Evolutionary conservation across 1,139 yeast species (phyloP).

Genomic region (Candida smagusa): DNA sequence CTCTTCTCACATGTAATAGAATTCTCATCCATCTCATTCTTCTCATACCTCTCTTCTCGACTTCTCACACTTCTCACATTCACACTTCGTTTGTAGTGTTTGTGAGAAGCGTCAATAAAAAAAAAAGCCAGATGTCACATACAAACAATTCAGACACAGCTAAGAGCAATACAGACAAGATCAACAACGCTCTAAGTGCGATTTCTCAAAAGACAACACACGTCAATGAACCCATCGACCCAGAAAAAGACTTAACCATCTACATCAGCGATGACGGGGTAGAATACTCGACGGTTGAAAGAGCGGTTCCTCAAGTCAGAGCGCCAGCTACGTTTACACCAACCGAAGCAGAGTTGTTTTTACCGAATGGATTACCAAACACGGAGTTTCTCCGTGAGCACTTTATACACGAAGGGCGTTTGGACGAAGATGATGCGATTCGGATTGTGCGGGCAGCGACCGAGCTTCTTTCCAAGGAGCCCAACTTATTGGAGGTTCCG

Average conservation of each 20-base stretch:
- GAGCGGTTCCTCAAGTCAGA: conserved; percentile 62
- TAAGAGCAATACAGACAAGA: conserved; percentile 49
- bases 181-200: conserved; percentile 75
- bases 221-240: conserved; percentile 1
- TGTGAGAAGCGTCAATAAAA: background rate
- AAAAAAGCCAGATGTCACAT: background rate
- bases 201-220: conserved; percentile 48
- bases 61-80: too few species aligned
- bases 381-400: conserved; percentile 70
- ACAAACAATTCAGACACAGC: conserved; percentile 3
- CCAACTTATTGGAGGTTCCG: conserved; percentile 75
- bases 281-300: conserved; percentile 58
- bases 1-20: too few species aligned
- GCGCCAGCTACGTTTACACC: conserved; percentile 73
- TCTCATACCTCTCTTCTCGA: too few species aligned
- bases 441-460: conserved; percentile 70
- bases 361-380: conserved; percentile 65
- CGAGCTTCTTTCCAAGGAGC: conserved; percentile 62
- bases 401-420: conserved; percentile 77
- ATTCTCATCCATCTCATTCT: too few species aligned
- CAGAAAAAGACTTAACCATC: conserved; percentile 45
- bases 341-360: conserved; percentile 64
- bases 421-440: conserved; percentile 69
- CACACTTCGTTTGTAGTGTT: background rate
- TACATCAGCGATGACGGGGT: conserved; percentile 72